These are phyloP conservation scores for Pistacia vera DNA, from an alignment of 345 rosid genomes.

Conservation along the genomic window DNA sequence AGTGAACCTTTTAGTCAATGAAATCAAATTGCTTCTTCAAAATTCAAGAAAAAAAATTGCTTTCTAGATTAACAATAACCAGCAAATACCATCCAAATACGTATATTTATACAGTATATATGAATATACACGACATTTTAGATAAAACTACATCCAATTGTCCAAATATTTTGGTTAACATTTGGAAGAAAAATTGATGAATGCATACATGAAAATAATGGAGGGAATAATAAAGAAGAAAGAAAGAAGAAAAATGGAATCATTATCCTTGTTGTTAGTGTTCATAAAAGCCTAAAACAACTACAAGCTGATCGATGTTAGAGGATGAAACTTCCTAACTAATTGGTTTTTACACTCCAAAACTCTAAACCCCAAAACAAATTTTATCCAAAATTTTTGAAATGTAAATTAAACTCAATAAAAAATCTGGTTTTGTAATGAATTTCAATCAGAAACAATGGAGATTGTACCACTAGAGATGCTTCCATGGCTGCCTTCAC, in stretches of 20 bases:
- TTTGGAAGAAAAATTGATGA: background rate
- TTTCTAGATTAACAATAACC: too few species aligned
- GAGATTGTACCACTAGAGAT: constrained; percentile 65
- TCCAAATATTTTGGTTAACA: too few species aligned
- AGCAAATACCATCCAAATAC: too few species aligned
- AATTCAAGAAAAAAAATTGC: too few species aligned
- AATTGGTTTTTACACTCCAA: constrained; percentile 32
- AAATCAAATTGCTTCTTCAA: too few species aligned
- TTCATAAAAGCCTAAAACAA: constrained; percentile 18
- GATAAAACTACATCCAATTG: background rate
- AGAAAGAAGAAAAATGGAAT: constrained; percentile 17
- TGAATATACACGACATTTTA: too few species aligned
- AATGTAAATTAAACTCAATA: background rate
- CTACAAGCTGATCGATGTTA: constrained; percentile 34
- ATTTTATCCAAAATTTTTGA: constrained; percentile 13
- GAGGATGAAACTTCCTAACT: constrained; percentile 16
- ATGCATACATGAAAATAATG: background rate
- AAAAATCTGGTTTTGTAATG: background rate
- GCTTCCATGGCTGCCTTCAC: constrained; percentile 75
- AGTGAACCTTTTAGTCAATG: too few species aligned
- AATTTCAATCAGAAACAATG: constrained; percentile 53
- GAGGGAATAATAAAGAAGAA: background rate
- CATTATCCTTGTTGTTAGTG: constrained; percentile 30
- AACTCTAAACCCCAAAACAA: constrained; percentile 9
- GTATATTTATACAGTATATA: too few species aligned